Evolutionary conservation across 305 asterid genomes (phyloP).

Genomic region (Ajuga reptans): DNA sequence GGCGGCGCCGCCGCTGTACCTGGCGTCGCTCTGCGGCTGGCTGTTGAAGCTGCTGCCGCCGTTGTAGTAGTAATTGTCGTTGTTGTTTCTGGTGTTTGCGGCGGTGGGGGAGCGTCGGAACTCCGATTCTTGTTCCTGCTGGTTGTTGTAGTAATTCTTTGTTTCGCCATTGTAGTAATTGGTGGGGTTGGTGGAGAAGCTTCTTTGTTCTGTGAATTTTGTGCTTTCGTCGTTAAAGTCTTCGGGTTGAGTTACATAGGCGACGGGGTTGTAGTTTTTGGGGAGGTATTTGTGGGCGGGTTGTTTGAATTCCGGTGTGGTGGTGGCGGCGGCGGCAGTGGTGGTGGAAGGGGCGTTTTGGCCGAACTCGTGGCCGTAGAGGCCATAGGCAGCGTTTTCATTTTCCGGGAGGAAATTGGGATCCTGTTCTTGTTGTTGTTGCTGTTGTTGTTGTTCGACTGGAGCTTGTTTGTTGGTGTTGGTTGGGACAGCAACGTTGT

Average conservation of each 20-base stretch:
- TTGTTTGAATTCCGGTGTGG: slow-evolving; percentile 20
- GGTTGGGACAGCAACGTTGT: slow-evolving; percentile 18
- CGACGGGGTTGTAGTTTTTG: slow-evolving; percentile 69
- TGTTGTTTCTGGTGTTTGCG: slow-evolving; percentile 6
- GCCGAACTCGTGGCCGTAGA: slow-evolving; percentile 64
- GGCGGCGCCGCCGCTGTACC: slow-evolving; percentile 6
- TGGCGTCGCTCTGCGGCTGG: slow-evolving; percentile 23
- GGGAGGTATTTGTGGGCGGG: slow-evolving; percentile 48
- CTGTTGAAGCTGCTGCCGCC: slow-evolving; percentile 30
- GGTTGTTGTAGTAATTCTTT: slow-evolving; percentile 13
- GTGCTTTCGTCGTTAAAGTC: slow-evolving; percentile 9
- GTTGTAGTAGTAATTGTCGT: slow-evolving; percentile 25
- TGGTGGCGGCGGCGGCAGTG: slow-evolving; percentile 22
- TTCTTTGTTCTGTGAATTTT: slow-evolving; percentile 8
- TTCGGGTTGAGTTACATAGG: slow-evolving; percentile 62
- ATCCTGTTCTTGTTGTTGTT: too few species aligned
- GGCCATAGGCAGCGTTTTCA: slow-evolving; percentile 63
- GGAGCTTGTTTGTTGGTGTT: background rate
- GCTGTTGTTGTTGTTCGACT: slow-evolving; percentile 5
- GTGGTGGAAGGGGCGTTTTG: slow-evolving; percentile 46
- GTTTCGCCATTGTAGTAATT: slow-evolving; percentile 14
- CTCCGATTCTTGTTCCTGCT: slow-evolving; percentile 11
- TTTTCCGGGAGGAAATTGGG: slow-evolving; percentile 54
- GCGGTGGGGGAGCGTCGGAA: slow-evolving; percentile 21
- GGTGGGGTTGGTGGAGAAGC: slow-evolving; percentile 15